phyloP scores from a whole-genome alignment of 2,329 filamentous ascomycete species.

The Fusarium cyanostomum region DNA sequence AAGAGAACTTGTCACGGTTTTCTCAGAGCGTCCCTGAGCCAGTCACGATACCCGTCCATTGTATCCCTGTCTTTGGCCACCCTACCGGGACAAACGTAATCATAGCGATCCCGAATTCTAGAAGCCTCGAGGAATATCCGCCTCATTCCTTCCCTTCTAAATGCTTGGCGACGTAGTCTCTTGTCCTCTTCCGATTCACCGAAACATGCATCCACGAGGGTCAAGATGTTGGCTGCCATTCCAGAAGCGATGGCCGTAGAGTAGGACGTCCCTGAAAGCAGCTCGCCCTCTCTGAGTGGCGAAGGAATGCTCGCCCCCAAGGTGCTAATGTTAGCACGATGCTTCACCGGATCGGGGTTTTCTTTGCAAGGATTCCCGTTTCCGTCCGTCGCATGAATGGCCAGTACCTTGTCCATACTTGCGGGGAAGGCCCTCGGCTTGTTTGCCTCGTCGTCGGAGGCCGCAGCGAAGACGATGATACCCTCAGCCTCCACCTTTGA shows the following conservation, averaged over 20 bases:
- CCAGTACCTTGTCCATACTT: neutral
- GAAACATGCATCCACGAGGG: slow-evolving; percentile 12
- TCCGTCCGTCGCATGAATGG: slow-evolving; percentile 12
- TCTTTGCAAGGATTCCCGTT: neutral
- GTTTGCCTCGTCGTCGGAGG: slow-evolving; percentile 1
- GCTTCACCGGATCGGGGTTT: neutral
- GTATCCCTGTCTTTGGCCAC: neutral
- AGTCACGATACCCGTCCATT: neutral
- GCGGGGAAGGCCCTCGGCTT: neutral
- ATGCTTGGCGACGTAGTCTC: neutral
- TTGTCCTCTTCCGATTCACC: neutral
- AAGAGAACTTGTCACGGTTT: neutral
- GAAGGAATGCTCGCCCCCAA: neutral
- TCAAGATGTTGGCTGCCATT: slow-evolving; percentile 5
- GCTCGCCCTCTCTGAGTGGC: neutral
- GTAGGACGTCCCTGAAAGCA: slow-evolving; percentile 2
- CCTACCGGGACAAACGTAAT: neutral
- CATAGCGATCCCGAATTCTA: neutral
- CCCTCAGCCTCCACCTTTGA: neutral
- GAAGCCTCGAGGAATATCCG: neutral
- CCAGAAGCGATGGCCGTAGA: neutral
- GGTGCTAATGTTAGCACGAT: slow-evolving; percentile 1
- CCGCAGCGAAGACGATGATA: neutral
- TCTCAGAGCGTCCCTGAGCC: neutral
- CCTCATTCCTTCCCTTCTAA: neutral